Evolutionary conservation across 2,329 filamentous ascomycete species (phyloP).

Genomic region (Grosmannia clavigera): DNA sequence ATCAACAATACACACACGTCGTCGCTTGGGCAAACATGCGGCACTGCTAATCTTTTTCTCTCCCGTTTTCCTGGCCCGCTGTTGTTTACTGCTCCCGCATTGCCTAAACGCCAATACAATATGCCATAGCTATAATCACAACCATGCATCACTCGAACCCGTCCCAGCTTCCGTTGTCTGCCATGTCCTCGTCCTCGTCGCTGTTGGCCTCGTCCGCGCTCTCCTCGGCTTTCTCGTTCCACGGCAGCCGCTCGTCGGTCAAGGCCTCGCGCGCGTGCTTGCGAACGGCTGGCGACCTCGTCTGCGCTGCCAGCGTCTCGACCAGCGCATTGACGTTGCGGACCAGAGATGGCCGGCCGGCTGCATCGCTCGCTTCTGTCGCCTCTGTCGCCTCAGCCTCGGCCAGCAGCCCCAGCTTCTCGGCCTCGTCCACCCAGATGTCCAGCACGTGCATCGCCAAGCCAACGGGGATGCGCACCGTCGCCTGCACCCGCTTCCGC

Average conservation of each 20-base stretch:
- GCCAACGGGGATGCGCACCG: slow-evolving; percentile 58
- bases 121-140: background rate
- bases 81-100: background rate
- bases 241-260: slow-evolving; percentile 60
- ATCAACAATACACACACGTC: background rate
- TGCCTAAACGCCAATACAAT: background rate
- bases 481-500: slow-evolving; percentile 10
- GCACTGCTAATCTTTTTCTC: background rate
- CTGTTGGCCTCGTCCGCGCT: background rate
- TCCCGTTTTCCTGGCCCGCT: background rate
- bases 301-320: slow-evolving; percentile 39
- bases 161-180: slow-evolving; percentile 45
- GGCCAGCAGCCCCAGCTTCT: slow-evolving; percentile 22
- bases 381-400: background rate
- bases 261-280: slow-evolving; percentile 57
- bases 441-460: slow-evolving; percentile 79
- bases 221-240: slow-evolving; percentile 31
- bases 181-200: background rate
- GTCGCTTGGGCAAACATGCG: background rate
- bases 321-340: slow-evolving; percentile 41
- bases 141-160: slow-evolving; percentile 45
- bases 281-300: slow-evolving; percentile 59
- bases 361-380: slow-evolving; percentile 10
- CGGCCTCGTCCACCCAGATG: slow-evolving; percentile 59
- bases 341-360: slow-evolving; percentile 27